Evolutionary conservation across 441 rosid genomes (phyloP).

Genomic region (Adansonia rubrostipa): DNA sequence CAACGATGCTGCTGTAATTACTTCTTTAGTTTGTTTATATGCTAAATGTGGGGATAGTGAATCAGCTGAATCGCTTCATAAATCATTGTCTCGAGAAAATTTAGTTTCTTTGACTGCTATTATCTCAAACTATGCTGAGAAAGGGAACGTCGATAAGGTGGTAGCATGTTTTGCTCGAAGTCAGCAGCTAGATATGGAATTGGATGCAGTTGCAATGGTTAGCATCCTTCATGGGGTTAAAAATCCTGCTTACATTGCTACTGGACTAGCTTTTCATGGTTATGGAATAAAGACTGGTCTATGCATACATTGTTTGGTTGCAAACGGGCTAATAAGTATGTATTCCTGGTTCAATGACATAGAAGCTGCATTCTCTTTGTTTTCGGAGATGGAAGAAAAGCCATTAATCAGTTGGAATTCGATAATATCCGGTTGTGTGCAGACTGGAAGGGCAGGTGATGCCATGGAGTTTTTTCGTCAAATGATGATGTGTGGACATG

Average conservation of each 20-base stretch:
- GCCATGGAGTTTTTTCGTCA: slow-evolving; percentile 57
- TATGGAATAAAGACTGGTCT: slow-evolving; percentile 65
- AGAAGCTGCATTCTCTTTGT: slow-evolving; percentile 56
- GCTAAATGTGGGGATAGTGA: slow-evolving; percentile 49
- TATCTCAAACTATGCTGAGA: slow-evolving; percentile 66
- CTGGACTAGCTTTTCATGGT: slow-evolving; percentile 66
- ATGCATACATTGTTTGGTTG: slow-evolving; percentile 48
- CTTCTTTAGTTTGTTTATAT: slow-evolving; percentile 68
- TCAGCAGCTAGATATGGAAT: slow-evolving; percentile 51
- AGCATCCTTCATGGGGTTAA: slow-evolving; percentile 67
- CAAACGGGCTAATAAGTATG: slow-evolving; percentile 78
- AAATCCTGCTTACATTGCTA: slow-evolving; percentile 38
- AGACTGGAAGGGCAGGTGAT: slow-evolving; percentile 57
- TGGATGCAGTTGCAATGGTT: slow-evolving; percentile 74
- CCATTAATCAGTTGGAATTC: slow-evolving; percentile 80
- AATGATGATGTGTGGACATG: slow-evolving; percentile 54
- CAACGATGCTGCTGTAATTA: slow-evolving; percentile 47
- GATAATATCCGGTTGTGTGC: slow-evolving; percentile 73
- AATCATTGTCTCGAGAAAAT: slow-evolving; percentile 44
- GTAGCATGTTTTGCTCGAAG: slow-evolving; percentile 52
- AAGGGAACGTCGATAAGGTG: slow-evolving; percentile 48
- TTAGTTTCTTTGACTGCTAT: slow-evolving; percentile 74
- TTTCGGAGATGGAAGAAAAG: slow-evolving; percentile 53
- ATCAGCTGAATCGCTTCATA: slow-evolving; percentile 57
- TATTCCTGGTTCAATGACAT: slow-evolving; percentile 57